Conservation (phyloP, 1,284 basidiomycete genomes). For the Tranzscheliella williamsii region DNA sequence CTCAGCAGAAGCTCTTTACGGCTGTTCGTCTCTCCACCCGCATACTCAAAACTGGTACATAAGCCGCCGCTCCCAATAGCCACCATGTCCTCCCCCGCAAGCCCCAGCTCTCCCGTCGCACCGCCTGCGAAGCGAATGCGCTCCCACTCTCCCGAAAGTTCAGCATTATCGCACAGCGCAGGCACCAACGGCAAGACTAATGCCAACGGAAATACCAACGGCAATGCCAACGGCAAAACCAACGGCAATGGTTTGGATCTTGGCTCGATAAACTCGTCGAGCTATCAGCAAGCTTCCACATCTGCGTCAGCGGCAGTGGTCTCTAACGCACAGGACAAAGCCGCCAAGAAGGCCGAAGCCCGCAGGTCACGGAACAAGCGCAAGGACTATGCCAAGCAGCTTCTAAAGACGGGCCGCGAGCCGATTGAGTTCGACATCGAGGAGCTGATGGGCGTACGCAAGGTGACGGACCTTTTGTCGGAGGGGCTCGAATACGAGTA, state of each 20-base stretch:
- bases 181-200: not conserved
- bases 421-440: constrained; percentile 57
- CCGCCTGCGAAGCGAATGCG: constrained; percentile 25
- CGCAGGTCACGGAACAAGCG: constrained; percentile 45
- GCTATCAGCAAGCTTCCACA: no score
- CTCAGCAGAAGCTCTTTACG: no score
- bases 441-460: constrained; percentile 43
- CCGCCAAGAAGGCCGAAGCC: constrained; percentile 17
- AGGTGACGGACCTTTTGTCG: constrained; percentile 41
- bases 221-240: no score
- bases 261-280: no score
- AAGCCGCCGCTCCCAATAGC: no score
- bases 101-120: constrained; percentile 7
- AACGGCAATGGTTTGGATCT: constrained; percentile 1
- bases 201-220: no score
- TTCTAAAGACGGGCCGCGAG: constrained; percentile 54
- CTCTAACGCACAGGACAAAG: constrained; percentile 15
- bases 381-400: constrained; percentile 46
- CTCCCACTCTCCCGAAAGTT: constrained; percentile 20
- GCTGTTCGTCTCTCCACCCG: no score
- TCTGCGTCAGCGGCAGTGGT: not conserved
- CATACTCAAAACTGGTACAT: no score
- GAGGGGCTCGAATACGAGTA: constrained; percentile 42
- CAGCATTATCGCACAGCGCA: no score
- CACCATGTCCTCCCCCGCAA: no score